Conservation (phyloP, 495 filamentous ascomycete genomes). For the Tuber melanosporum region DNA sequence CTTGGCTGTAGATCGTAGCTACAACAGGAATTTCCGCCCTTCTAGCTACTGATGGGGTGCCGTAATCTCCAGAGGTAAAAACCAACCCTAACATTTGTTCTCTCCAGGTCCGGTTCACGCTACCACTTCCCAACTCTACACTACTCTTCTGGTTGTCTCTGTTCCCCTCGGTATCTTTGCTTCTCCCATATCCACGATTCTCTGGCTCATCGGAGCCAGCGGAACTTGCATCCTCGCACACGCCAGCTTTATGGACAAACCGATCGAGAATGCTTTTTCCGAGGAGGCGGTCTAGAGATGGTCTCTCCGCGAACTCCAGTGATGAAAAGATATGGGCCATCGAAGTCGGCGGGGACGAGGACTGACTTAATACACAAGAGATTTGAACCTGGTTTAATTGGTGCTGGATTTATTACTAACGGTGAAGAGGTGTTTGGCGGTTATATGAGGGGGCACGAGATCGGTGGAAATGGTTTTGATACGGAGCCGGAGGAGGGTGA, state of each 20-base stretch:
- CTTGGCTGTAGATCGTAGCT: not conserved
- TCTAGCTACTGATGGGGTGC: not conserved
- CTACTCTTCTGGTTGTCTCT: slow-evolving; percentile 68
- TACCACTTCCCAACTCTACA: slow-evolving; percentile 93
- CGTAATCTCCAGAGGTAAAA: not conserved
- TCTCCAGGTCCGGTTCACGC: slow-evolving; percentile 55
- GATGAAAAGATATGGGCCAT: slow-evolving; percentile 42
- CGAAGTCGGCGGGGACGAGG: slow-evolving; percentile 15
- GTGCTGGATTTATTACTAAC: not conserved
- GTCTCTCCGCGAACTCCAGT: slow-evolving; percentile 43
- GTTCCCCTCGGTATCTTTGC: slow-evolving; percentile 78
- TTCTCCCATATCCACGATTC: slow-evolving; percentile 68
- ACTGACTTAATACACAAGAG: slow-evolving; percentile 14
- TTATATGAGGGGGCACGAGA: slow-evolving; percentile 18
- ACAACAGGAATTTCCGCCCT: not conserved
- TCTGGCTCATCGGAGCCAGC: slow-evolving; percentile 93
- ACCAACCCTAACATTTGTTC: not conserved
- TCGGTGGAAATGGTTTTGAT: slow-evolving; percentile 7
- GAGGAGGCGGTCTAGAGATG: slow-evolving; percentile 97
- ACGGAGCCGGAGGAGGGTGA: slow-evolving; percentile 8
- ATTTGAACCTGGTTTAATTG: slow-evolving; percentile 17
- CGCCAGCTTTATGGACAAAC: slow-evolving; percentile 93
- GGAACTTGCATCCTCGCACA: slow-evolving; percentile 90
- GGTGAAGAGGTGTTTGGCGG: slow-evolving; percentile 15
- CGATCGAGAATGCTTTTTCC: slow-evolving; percentile 99